These are phyloP conservation scores for Puccinia horiana DNA, from an alignment of 1,284 basidiomycete species.

Conservation along the genomic window DNA sequence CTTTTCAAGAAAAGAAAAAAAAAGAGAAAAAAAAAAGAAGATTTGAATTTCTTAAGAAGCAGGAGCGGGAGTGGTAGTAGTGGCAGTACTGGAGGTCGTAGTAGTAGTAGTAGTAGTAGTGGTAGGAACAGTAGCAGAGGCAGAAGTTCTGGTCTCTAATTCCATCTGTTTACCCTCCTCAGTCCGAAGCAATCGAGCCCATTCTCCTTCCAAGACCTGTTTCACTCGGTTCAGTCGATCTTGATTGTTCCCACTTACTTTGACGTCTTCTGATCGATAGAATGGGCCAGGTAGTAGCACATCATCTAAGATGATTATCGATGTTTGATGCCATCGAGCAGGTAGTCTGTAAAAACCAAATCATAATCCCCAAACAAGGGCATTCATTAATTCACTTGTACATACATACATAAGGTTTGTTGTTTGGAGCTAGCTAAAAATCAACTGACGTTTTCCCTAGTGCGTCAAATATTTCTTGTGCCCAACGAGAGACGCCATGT, in stretches of 20 bases:
- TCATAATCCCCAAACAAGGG: too few species aligned
- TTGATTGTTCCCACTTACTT: slow-evolving; percentile 13
- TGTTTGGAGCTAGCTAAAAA: not conserved
- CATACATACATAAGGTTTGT: not conserved
- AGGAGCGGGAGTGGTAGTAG: not conserved
- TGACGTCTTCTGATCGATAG: slow-evolving; percentile 45
- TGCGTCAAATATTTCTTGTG: slow-evolving; percentile 49
- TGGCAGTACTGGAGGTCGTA: not conserved
- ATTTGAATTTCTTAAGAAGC: slow-evolving; percentile 26
- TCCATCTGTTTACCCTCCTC: slow-evolving; percentile 41
- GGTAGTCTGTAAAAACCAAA: slow-evolving; percentile 25
- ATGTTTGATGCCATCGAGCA: slow-evolving; percentile 48
- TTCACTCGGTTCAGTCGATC: slow-evolving; percentile 31
- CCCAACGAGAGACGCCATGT: slow-evolving; percentile 48
- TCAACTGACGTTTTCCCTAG: slow-evolving; percentile 48
- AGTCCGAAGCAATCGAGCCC: slow-evolving; percentile 21
- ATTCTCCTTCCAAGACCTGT: slow-evolving; percentile 47
- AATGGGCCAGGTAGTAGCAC: slow-evolving; percentile 37
- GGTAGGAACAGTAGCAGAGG: not conserved
- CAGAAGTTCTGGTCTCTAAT: slow-evolving; percentile 28
- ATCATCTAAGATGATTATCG: slow-evolving; percentile 48
- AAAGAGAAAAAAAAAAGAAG: not conserved
- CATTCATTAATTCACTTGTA: too few species aligned
- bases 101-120: not conserved
- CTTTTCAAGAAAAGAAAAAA: not conserved